A percentile compares a stretch with the other conserved stretches of the same genome.
These are phyloP conservation scores for Ganoderma lingzhi DNA, from an alignment of 1,284 basidiomycete genomes.

Conservation along the genomic window DNA sequence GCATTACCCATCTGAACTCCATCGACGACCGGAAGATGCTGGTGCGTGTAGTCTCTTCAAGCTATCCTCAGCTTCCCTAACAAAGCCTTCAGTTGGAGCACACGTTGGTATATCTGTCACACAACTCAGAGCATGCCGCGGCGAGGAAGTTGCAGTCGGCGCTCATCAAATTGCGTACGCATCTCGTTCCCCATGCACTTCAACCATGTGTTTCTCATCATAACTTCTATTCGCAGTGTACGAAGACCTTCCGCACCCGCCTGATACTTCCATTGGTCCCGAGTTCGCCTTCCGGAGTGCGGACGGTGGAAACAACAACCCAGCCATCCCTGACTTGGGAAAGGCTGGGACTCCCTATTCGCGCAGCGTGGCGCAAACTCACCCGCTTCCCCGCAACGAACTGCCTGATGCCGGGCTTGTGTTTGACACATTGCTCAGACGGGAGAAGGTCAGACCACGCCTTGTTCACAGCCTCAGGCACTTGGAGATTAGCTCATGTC, in stretches of 20 bases:
- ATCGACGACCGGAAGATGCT: conserved; percentile 76
- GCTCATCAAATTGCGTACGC: conserved; percentile 66
- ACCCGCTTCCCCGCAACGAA: conserved; percentile 68
- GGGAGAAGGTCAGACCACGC: conserved; percentile 56
- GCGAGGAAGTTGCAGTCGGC: conserved; percentile 57
- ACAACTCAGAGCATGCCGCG: conserved; percentile 57
- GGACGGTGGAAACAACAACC: conserved; percentile 81
- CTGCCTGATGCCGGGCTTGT: conserved; percentile 82
- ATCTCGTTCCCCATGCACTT: too few relatives aligned
- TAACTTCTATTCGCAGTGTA: conserved; percentile 55
- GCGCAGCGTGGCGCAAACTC: conserved; percentile 77
- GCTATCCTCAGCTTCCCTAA: background rate
- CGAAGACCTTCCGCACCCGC: conserved; percentile 82
- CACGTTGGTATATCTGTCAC: conserved; percentile 69
- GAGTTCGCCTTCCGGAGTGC: conserved; percentile 70
- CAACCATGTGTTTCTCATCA: background rate
- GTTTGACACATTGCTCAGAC: conserved; percentile 74
- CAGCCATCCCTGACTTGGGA: conserved; percentile 73
- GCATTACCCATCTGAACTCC: conserved; percentile 60
- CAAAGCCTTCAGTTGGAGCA: conserved; percentile 67
- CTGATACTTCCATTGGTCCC: conserved; percentile 71
- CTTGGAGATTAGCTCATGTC: conserved; percentile 9
- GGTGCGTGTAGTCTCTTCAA: conserved; percentile 46
- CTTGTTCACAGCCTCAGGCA: background rate
- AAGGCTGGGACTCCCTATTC: conserved; percentile 79